Conservation (phyloP, 805 yeast species). For the Wickerhamomyces mucosus region DNA sequence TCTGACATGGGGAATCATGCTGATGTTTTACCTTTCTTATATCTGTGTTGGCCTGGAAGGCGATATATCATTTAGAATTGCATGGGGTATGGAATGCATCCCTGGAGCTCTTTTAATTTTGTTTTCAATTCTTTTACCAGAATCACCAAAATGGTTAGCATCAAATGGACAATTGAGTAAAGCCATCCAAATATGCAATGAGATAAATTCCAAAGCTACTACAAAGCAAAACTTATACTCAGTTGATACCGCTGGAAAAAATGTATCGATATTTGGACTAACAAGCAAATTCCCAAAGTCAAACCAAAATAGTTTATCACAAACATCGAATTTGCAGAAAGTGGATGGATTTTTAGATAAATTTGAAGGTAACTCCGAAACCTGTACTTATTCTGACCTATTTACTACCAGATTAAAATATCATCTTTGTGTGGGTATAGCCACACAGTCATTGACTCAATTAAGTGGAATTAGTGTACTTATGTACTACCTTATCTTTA, state of each 20-base stretch:
- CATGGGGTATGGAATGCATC: constrained; percentile 51
- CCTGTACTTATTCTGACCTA: constrained; percentile 23
- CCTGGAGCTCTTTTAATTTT: constrained; percentile 38
- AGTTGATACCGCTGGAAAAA: not conserved
- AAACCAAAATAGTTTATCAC: not conserved
- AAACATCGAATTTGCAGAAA: constrained; percentile 9
- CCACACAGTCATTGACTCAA: constrained; percentile 34
- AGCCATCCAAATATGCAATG: constrained; percentile 23
- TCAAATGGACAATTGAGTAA: constrained; percentile 26
- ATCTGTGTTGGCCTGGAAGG: constrained; percentile 33
- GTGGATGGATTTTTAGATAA: constrained; percentile 16
- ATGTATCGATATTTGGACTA: not conserved
- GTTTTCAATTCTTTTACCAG: constrained; percentile 35
- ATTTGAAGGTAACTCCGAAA: constrained; percentile 18
- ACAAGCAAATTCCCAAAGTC: not conserved
- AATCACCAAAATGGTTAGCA: constrained; percentile 52
- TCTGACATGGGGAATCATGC: constrained; percentile 49
- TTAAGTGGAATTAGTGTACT: constrained; percentile 34
- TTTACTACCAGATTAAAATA: constrained; percentile 25
- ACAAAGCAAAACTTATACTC: constrained; percentile 4
- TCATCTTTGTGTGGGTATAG: constrained; percentile 28
- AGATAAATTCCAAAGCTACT: constrained; percentile 10
- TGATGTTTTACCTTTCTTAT: constrained; percentile 42
- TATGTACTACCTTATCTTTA: constrained; percentile 33
- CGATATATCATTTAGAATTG: constrained; percentile 50